These are phyloP conservation scores for Botryobasidium botryosum DNA, from an alignment of 768 basidiomycete species.

Conservation along the genomic window DNA sequence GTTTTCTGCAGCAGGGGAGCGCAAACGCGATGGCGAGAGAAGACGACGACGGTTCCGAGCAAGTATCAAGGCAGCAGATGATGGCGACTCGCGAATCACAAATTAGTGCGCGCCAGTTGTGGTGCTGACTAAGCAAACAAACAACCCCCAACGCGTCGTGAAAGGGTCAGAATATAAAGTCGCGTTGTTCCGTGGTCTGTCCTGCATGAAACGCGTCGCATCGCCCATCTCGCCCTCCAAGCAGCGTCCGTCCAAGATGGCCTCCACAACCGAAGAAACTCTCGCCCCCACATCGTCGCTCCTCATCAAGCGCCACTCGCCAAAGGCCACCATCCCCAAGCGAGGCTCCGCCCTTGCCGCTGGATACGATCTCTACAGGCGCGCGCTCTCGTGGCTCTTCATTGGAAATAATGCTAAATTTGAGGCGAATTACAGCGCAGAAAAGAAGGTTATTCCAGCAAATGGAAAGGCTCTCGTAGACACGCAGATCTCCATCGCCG, in stretches of 20 bases:
- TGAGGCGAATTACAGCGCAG: conserved; percentile 40
- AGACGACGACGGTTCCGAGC: no score
- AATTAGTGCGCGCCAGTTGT: no score
- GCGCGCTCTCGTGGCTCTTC: not conserved
- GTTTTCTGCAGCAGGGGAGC: no score
- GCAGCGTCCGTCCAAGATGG: not conserved
- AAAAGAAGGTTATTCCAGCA: conserved; percentile 68
- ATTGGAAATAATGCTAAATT: conserved; percentile 1
- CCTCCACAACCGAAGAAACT: not conserved
- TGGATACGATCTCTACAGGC: conserved; percentile 90
- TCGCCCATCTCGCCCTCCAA: not conserved
- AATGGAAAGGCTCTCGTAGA: conserved; percentile 83
- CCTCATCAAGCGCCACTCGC: conserved; percentile 70
- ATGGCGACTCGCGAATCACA: no score
- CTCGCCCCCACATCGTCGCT: conserved; percentile 22
- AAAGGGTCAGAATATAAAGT: no score
- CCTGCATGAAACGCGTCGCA: no score
- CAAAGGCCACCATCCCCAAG: conserved; percentile 69
- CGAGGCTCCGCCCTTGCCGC: conserved; percentile 76
- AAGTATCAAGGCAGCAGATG: no score
- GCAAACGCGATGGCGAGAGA: no score
- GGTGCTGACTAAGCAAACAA: no score
- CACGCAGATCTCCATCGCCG: conserved; percentile 84
- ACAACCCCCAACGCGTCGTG: no score
- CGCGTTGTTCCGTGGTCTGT: no score